Evolutionary conservation across 257 asterid species (phyloP).

Genomic region (Solanum pennellii): DNA sequence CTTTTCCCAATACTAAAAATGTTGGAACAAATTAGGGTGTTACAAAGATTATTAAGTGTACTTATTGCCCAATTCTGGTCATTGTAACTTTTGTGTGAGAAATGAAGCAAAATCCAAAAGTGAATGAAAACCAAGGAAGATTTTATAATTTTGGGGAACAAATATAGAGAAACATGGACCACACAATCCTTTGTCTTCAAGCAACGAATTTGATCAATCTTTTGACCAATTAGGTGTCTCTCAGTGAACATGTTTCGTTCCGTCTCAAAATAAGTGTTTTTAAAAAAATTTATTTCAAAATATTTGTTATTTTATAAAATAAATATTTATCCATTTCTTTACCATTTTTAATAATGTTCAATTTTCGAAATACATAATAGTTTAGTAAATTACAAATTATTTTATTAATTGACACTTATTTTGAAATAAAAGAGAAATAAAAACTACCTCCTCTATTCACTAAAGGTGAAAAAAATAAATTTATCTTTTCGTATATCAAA

Average conservation of each 20-base stretch:
- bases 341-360: neutral
- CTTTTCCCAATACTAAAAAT: neutral
- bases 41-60: neutral
- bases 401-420: neutral
- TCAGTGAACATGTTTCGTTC: neutral
- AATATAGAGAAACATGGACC: neutral
- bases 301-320: too few relatives aligned
- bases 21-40: neutral
- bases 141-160: neutral
- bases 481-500: too few relatives aligned
- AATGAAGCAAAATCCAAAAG: neutral
- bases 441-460: too few relatives aligned
- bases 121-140: neutral
- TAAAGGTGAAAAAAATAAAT: too few relatives aligned
- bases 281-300: too few relatives aligned
- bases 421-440: too few relatives aligned
- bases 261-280: neutral
- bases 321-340: too few relatives aligned
- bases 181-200: slow-evolving; percentile 8
- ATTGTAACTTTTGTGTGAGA: neutral
- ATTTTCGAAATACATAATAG: too few relatives aligned
- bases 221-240: neutral
- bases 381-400: neutral
- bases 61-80: neutral
- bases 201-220: slow-evolving; percentile 9